Conservation (phyloP, 305 asterid species). For the Fraxinus sp. region DNA sequence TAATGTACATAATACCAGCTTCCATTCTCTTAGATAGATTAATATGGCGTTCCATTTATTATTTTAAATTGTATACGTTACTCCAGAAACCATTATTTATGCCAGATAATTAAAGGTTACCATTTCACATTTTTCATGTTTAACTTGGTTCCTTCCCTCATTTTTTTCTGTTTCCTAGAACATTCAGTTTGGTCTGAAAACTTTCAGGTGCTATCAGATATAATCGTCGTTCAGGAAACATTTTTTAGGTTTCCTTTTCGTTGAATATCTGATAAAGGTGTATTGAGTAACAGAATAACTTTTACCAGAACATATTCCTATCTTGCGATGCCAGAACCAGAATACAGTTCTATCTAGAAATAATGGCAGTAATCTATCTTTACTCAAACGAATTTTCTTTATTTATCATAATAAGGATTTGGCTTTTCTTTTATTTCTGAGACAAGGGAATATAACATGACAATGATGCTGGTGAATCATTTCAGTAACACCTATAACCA, state of each 20-base stretch:
- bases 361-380: neutral
- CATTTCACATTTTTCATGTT: neutral
- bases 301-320: neutral
- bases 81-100: neutral
- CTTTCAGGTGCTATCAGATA: neutral
- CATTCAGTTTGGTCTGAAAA: neutral
- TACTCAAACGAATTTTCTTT: neutral
- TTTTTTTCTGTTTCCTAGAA: neutral
- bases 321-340: neutral
- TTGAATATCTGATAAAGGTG: neutral
- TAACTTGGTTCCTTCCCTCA: neutral
- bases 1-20: conserved; percentile 27
- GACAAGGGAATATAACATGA: neutral
- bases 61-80: conserved; percentile 6
- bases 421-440: neutral
- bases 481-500: neutral
- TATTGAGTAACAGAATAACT: neutral
- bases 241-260: neutral
- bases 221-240: neutral
- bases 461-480: neutral
- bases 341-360: neutral
- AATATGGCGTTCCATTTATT: conserved; percentile 26
- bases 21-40: conserved; percentile 23
- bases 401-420: neutral
- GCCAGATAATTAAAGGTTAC: neutral